These are phyloP conservation scores for Thelonectria blattea DNA, from an alignment of 2,329 filamentous ascomycete genomes.

Conservation along the genomic window DNA sequence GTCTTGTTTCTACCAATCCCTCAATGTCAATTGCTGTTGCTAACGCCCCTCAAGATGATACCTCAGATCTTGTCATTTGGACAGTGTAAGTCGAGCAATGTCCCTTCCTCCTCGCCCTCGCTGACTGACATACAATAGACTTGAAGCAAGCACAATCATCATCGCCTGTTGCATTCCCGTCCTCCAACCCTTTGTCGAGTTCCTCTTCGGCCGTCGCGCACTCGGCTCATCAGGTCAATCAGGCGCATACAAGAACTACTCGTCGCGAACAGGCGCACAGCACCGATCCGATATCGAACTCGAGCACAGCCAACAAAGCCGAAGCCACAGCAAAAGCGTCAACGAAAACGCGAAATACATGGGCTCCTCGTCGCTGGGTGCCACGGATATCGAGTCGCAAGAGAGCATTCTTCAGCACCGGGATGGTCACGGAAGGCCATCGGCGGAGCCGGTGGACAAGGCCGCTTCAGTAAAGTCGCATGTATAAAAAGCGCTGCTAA, in stretches of 20 bases:
- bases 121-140: slow-evolving; percentile 21
- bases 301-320: not conserved
- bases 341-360: not conserved
- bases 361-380: not conserved
- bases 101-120: not conserved
- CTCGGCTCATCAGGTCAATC: slow-evolving; percentile 22
- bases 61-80: slow-evolving; percentile 53
- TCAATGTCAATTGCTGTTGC: too few species aligned
- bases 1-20: not conserved
- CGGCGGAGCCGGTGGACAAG: not conserved
- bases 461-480: not conserved
- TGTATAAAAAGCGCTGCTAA: not conserved
- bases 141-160: slow-evolving; percentile 44
- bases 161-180: slow-evolving; percentile 46
- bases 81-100: slow-evolving; percentile 43
- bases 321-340: not conserved
- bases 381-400: not conserved
- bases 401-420: slow-evolving; percentile 1
- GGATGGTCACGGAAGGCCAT: not conserved
- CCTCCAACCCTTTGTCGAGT: slow-evolving; percentile 42
- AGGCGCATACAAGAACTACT: slow-evolving; percentile 22
- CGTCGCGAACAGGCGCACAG: slow-evolving; percentile 13
- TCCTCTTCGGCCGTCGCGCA: slow-evolving; percentile 29
- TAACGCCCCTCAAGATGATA: slow-evolving; percentile 34
- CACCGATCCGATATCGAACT: slow-evolving; percentile 23